Percentiles rank a stretch among this genome's conserved stretches.
Evolutionary conservation across 176 grass and related monocot species (phyloP).

Genomic region (Carex pumila): DNA sequence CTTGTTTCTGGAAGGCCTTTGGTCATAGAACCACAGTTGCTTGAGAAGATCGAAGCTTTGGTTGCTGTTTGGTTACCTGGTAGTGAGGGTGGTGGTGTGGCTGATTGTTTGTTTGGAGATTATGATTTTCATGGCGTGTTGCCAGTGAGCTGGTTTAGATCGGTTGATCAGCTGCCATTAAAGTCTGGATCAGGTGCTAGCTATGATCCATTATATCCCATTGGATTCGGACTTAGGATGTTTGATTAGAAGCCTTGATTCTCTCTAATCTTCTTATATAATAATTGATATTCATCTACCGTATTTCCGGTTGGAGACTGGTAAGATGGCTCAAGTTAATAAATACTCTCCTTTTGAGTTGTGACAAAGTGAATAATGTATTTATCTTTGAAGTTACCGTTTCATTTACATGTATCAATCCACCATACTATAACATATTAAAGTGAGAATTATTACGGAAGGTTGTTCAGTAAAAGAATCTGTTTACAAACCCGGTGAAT

Average conservation of each 20-base stretch:
- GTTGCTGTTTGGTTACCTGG: conserved; percentile 44
- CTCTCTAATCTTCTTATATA: neutral
- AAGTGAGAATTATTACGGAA: neutral
- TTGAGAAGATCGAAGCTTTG: conserved; percentile 20
- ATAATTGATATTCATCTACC: neutral
- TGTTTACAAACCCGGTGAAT: neutral
- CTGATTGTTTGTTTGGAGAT: conserved; percentile 33
- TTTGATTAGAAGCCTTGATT: neutral
- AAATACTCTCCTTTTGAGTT: neutral
- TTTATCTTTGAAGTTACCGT: neutral
- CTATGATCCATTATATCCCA: conserved; percentile 32
- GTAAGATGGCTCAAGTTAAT: neutral
- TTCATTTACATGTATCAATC: neutral
- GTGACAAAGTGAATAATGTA: neutral
- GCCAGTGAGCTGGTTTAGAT: conserved; percentile 35
- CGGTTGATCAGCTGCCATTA: conserved; percentile 20
- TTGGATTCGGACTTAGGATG: conserved; percentile 34
- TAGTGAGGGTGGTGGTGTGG: conserved; percentile 28
- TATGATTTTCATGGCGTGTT: conserved; percentile 26
- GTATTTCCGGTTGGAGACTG: neutral
- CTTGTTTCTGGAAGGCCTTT: conserved; percentile 34
- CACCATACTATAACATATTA: neutral
- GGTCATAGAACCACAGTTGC: conserved; percentile 17
- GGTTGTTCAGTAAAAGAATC: neutral
- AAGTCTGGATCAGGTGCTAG: conserved; percentile 2